Evolutionary conservation across 352 stramenopile genomes (phyloP).

Genomic region (Phytopythium litorale): DNA sequence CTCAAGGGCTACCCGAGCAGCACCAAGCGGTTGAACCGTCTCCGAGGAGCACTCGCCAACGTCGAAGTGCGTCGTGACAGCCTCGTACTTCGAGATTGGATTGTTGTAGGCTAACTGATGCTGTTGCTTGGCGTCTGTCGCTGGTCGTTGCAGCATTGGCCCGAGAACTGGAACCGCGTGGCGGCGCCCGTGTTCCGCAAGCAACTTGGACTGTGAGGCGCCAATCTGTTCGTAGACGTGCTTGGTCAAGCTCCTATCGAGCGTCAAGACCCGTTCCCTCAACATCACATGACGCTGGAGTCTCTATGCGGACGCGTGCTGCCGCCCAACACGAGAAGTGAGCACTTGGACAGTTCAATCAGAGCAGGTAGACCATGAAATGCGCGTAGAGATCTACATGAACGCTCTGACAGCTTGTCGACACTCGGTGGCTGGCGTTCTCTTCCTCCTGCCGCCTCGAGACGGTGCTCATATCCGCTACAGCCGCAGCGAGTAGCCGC

Average conservation of each 20-base stretch:
- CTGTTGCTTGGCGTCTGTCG: not conserved
- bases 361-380: too few species aligned
- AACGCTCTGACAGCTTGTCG: too few species aligned
- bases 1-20: conserved; percentile 51
- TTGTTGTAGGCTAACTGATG: not conserved
- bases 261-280: too few species aligned
- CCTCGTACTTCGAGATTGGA: too few species aligned
- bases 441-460: not conserved
- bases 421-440: not conserved
- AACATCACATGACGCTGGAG: too few species aligned
- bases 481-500: conserved; percentile 60
- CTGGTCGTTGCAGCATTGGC: conserved; percentile 51
- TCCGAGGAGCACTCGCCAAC: conserved; percentile 41
- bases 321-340: too few species aligned
- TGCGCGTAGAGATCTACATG: too few species aligned
- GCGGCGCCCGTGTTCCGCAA: conserved; percentile 61
- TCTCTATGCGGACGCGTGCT: too few species aligned
- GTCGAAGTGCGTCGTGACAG: conserved; percentile 39
- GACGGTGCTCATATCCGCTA: conserved; percentile 13
- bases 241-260: too few species aligned
- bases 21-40: conserved; percentile 36
- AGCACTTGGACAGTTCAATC: too few species aligned
- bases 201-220: conserved; percentile 28
- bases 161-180: conserved; percentile 67
- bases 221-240: too few species aligned